A percentile compares a stretch with the other conserved stretches of the same genome.
Conservation (phyloP, 805 yeast species). For the Saturnispora galanensis region DNA sequence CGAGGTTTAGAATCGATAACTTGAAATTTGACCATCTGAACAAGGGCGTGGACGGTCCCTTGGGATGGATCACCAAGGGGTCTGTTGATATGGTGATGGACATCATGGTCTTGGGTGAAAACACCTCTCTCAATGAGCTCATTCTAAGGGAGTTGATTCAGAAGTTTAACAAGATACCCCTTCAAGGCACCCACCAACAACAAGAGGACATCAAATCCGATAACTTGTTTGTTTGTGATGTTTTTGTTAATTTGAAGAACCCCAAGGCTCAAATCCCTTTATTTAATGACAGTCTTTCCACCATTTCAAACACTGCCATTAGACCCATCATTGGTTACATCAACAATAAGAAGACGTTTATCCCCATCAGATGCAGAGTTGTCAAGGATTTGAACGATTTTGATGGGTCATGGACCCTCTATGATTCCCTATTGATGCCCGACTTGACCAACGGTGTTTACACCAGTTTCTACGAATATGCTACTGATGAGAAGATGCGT, state of each 20-base stretch:
- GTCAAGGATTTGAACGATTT: slow-evolving; percentile 74
- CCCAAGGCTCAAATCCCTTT: slow-evolving; percentile 86
- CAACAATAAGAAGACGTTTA: slow-evolving; percentile 79
- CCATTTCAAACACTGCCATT: slow-evolving; percentile 82
- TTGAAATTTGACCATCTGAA: slow-evolving; percentile 83
- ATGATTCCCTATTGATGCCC: slow-evolving; percentile 84
- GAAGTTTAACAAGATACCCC: slow-evolving; percentile 3
- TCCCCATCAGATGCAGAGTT: slow-evolving; percentile 76
- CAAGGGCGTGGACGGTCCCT: slow-evolving; percentile 85
- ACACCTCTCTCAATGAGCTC: slow-evolving; percentile 31
- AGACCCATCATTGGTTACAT: slow-evolving; percentile 94
- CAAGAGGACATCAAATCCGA: slow-evolving; percentile 2
- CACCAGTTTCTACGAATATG: slow-evolving; percentile 82
- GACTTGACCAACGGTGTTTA: slow-evolving; percentile 84
- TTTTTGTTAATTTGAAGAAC: slow-evolving; percentile 70
- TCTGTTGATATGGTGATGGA: slow-evolving; percentile 92
- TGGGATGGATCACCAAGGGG: slow-evolving; percentile 94
- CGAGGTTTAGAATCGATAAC: slow-evolving; percentile 76
- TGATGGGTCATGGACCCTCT: slow-evolving; percentile 94
- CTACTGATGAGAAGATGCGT: slow-evolving; percentile 75
- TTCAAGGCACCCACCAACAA: not conserved
- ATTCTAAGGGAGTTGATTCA: slow-evolving; percentile 26
- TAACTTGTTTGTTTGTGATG: slow-evolving; percentile 55
- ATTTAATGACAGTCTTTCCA: slow-evolving; percentile 79
- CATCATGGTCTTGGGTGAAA: slow-evolving; percentile 58